Base-by-base conservation (phyloP, 78 protist genomes). In the Dictyostelium citrinum region DNA sequence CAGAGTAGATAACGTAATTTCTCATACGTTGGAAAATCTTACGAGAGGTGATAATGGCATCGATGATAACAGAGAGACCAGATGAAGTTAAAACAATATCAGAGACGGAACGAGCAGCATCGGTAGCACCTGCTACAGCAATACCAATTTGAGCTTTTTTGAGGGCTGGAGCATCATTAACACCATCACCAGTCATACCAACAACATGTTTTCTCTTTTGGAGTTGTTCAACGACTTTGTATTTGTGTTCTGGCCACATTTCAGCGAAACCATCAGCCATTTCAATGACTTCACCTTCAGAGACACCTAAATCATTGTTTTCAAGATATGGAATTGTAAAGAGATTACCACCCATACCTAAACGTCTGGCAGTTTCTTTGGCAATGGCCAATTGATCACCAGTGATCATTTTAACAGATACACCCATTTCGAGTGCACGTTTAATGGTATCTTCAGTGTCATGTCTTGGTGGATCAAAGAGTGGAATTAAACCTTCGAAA, bases 141-240 rank as follows among this genome's bases (percentile, higher is more conserved):
- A 98, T 97, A 51, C 99, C 99, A 84, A 98, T 96, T 92, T 98
- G 95, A n/a, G 99, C 99, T 79, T 93, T 85, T 96, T 97, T 97
- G 41, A 99, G 93, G 31, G 99, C 99, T n/a, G 99, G 99, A 11
- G 99, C 99, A 86, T 99, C 99, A 95, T 99, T 99, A 12, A 97
- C 99, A 31, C 99, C 99, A 55, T 99, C 99, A 35, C 99, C 99
- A 39, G 98, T 97, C 98, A 97, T 97, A 74, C 98, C 99, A 16
- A 90, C 96, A n/a, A 94, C 71, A 90, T 95, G 96, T 46, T 94
- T 96, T 8, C 71, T 51, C 84, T 84, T 71, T 83, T 95, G 97
- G 17, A 97, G 96, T 46, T 79, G 68, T 49, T 93, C 84, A 24
- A 98, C 99, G 9, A 98, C 96, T 46, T 83, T 88, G 96, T 81